Percentiles rank a stretch among this genome's conserved stretches.
These are phyloP conservation scores for Buddleja alternifolia DNA, from an alignment of 257 asterid species.

Conservation along the genomic window DNA sequence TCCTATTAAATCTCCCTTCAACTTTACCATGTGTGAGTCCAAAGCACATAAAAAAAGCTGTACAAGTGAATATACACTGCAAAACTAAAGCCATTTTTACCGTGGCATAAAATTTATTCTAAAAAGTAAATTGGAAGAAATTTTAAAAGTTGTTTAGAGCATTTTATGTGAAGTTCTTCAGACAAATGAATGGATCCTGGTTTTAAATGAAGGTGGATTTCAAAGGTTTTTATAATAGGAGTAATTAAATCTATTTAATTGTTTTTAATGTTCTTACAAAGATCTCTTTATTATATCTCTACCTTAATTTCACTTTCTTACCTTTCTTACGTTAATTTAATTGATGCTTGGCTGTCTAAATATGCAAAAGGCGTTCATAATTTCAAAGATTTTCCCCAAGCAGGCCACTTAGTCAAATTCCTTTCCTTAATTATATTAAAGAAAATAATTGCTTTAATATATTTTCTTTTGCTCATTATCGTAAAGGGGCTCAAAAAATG, in stretches of 20 bases:
- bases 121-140: not conserved
- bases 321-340: not conserved
- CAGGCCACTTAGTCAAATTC: not conserved
- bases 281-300: not conserved
- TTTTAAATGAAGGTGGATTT: conserved; percentile 10
- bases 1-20: not conserved
- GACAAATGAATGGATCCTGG: too few relatives aligned
- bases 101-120: not conserved
- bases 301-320: conserved; percentile 20
- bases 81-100: conserved; percentile 13
- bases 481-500: not conserved
- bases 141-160: not conserved
- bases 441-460: not conserved
- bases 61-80: not conserved
- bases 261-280: conserved; percentile 14
- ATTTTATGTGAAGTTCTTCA: not conserved
- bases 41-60: conserved; percentile 16
- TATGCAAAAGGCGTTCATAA: conserved; percentile 2
- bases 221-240: conserved; percentile 24
- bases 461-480: not conserved
- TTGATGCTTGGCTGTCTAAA: not conserved
- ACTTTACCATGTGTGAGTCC: conserved; percentile 22
- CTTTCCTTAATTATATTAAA: not conserved
- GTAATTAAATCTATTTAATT: conserved; percentile 1
- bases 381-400: not conserved